Conservation (phyloP, 345 rosid genomes). For the Eucalyptus pauciflora region DNA sequence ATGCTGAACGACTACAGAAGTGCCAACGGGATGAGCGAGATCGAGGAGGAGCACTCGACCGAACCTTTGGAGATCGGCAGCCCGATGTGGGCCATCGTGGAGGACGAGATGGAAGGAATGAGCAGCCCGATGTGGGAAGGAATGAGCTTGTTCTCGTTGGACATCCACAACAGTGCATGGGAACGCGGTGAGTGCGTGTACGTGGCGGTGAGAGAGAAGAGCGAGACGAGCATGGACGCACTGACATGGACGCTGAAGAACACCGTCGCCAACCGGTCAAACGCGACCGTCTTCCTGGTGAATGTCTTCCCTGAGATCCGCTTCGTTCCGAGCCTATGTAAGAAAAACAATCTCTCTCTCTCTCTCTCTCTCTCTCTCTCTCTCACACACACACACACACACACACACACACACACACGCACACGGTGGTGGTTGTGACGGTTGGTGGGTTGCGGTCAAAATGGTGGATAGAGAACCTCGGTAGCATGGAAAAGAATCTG, state of each 20-base stretch:
- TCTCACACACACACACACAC: rapidly evolving
- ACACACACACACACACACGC: rapidly evolving
- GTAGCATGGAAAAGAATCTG: not conserved
- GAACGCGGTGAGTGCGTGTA: slow-evolving; percentile 34
- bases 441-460: not conserved
- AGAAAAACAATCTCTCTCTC: not conserved
- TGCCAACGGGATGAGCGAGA: not conserved
- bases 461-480: not conserved
- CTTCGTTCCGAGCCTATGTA: not conserved
- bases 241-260: slow-evolving; percentile 61
- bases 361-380: not conserved
- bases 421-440: not conserved
- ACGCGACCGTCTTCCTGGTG: slow-evolving; percentile 3
- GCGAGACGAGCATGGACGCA: slow-evolving; percentile 73
- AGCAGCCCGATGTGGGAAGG: not conserved
- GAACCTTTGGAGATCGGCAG: slow-evolving; percentile 15
- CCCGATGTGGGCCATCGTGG: not conserved
- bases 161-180: slow-evolving; percentile 4
- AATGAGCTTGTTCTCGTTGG: slow-evolving; percentile 30
- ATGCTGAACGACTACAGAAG: not conserved
- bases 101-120: slow-evolving; percentile 13
- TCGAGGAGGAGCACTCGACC: slow-evolving; percentile 10
- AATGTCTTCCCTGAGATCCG: slow-evolving; percentile 1
- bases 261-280: slow-evolving; percentile 1
- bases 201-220: slow-evolving; percentile 60